Percentiles rank a stretch among this genome's conserved stretches.
phyloP scores from a whole-genome alignment of 352 stramenopile species.

The Pseudoperonospora humuli region DNA sequence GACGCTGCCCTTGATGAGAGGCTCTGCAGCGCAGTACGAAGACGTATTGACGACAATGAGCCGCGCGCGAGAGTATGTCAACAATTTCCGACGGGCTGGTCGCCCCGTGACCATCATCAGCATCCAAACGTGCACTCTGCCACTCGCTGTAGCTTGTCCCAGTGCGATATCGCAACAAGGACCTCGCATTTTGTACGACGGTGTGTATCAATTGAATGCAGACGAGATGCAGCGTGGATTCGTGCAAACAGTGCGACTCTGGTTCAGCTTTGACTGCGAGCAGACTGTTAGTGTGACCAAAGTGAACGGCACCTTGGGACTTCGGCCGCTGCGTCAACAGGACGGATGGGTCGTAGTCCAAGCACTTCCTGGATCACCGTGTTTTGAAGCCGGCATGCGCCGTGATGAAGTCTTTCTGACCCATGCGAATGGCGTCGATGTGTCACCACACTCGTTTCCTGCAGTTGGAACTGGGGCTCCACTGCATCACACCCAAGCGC shows the following conservation, averaged over 20 bases:
- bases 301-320: constrained; percentile 48
- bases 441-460: no score
- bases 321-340: constrained; percentile 67
- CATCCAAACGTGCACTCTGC: constrained; percentile 58
- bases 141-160: constrained; percentile 50
- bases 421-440: constrained; percentile 72
- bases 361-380: constrained; percentile 43
- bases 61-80: constrained; percentile 58
- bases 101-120: constrained; percentile 60
- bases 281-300: constrained; percentile 76
- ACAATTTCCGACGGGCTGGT: constrained; percentile 43
- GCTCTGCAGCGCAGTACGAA: constrained; percentile 29
- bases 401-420: constrained; percentile 80
- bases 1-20: constrained; percentile 17
- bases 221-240: constrained; percentile 46
- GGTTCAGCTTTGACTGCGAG: constrained; percentile 76
- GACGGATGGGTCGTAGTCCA: constrained; percentile 75
- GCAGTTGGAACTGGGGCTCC: no score
- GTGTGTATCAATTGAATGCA: constrained; percentile 48
- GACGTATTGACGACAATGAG: constrained; percentile 59
- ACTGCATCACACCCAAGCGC: no score
- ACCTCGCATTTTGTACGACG: constrained; percentile 46
- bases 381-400: no score
- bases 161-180: constrained; percentile 61
- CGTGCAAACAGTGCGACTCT: constrained; percentile 60